phyloP scores from a whole-genome alignment of 2,329 filamentous ascomycete genomes.

The Fusarium coffeatum region DNA sequence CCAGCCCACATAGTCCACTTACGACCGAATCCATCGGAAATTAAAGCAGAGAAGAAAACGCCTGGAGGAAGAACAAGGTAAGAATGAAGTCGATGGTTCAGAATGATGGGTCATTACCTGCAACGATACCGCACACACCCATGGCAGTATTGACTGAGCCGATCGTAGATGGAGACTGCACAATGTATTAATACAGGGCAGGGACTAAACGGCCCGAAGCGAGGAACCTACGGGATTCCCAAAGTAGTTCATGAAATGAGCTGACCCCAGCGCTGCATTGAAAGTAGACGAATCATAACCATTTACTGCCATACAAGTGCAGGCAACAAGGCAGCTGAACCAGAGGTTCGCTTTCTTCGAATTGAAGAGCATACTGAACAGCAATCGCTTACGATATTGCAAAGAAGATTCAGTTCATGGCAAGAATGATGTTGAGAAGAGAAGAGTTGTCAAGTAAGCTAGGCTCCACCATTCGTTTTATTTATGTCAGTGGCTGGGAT shows the following conservation, averaged over 20 bases:
- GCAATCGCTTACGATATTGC: too few species aligned
- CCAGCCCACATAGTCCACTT: conserved; percentile 14
- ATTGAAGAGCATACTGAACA: not conserved
- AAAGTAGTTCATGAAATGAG: conserved; percentile 21
- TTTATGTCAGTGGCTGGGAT: not conserved
- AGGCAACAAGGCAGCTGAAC: conserved; percentile 12
- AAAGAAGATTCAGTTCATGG: not conserved
- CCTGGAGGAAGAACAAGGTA: not conserved
- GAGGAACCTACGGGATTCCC: conserved; percentile 1
- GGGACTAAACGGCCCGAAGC: not conserved
- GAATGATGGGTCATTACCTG: not conserved
- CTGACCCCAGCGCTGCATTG: conserved; percentile 7
- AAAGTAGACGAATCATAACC: conserved; percentile 16
- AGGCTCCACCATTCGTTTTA: not conserved
- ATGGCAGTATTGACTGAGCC: conserved; percentile 9
- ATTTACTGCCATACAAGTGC: conserved; percentile 8
- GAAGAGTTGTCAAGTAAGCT: not conserved
- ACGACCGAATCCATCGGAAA: conserved; percentile 7
- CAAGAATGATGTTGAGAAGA: not conserved
- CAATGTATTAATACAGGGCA: not conserved
- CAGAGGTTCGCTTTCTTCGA: conserved; percentile 15
- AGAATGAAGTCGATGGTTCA: not conserved
- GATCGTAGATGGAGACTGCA: conserved; percentile 3
- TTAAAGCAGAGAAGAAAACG: not conserved
- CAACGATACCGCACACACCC: not conserved